Evolutionary conservation across 1,139 yeast genomes (phyloP).

Genomic region (Kurtzmaniella quercitrusa): DNA sequence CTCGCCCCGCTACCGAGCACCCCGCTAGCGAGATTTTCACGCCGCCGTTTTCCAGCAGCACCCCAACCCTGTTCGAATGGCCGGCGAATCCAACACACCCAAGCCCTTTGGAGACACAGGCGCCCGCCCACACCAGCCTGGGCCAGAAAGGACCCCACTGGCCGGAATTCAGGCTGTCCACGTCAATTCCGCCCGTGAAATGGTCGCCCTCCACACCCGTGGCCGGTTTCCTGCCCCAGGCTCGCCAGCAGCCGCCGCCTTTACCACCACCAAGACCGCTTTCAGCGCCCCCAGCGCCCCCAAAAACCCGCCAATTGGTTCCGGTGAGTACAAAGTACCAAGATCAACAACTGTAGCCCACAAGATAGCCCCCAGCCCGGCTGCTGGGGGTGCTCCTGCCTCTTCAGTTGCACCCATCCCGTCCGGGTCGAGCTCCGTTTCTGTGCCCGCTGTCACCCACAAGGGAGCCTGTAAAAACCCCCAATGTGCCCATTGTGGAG

Average conservation of each 20-base stretch:
- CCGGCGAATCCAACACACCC: not conserved
- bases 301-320: conserved; percentile 6
- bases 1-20: not conserved
- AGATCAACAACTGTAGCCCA: conserved; percentile 2
- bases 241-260: conserved; percentile 6
- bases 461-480: conserved; percentile 42
- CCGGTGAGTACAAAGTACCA: not conserved
- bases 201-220: conserved; percentile 44
- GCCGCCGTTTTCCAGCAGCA: not conserved
- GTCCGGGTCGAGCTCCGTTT: conserved; percentile 11
- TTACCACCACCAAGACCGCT: conserved; percentile 1
- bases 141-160: not conserved
- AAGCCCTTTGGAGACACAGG: not conserved
- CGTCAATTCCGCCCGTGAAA: conserved; percentile 59
- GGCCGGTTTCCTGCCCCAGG: conserved; percentile 27
- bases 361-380: conserved; percentile 1
- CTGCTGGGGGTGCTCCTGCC: conserved; percentile 1
- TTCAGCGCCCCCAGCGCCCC: not conserved
- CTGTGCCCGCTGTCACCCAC: conserved; percentile 32
- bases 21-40: not conserved
- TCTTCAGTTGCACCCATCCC: not conserved
- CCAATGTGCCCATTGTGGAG: conserved; percentile 62
- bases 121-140: not conserved
- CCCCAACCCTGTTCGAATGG: not conserved
- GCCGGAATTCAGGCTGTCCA: conserved; percentile 52